Evolutionary conservation across 2,329 filamentous ascomycete genomes (phyloP).

Genomic region (Hortaea sp.): DNA sequence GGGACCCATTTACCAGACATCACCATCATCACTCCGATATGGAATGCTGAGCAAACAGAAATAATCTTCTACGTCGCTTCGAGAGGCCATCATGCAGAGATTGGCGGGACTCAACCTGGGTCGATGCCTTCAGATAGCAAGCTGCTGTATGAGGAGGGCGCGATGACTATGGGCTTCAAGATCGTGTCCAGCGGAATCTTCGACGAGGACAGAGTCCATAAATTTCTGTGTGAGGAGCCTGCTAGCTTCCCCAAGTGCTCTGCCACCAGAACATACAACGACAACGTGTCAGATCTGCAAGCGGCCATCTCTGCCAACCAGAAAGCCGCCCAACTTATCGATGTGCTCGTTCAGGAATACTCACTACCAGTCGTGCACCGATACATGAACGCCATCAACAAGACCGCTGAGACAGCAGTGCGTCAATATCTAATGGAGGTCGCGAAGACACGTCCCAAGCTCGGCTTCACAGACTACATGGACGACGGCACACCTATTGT

Average conservation of each 20-base stretch:
- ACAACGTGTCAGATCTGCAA: conserved; percentile 29
- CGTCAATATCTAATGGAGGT: conserved; percentile 21
- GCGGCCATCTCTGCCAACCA: conserved; percentile 27
- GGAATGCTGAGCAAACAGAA: conserved; percentile 13
- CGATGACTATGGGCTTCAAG: conserved; percentile 14
- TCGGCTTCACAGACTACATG: conserved; percentile 28
- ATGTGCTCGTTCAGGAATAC: conserved; percentile 27
- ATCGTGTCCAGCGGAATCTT: background rate
- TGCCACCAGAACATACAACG: conserved; percentile 22
- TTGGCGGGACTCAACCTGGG: conserved; percentile 30
- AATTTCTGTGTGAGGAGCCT: conserved; percentile 54
- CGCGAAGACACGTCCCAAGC: conserved; percentile 8
- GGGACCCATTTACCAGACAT: conserved; percentile 35
- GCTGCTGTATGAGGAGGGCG: conserved; percentile 37
- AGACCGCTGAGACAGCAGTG: conserved; percentile 26
- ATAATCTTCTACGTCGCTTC: conserved; percentile 32
- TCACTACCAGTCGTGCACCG: conserved; percentile 26
- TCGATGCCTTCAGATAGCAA: conserved; percentile 35
- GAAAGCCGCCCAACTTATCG: conserved; percentile 27
- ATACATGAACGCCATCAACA: conserved; percentile 32
- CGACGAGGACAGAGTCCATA: conserved; percentile 20
- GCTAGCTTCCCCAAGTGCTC: conserved; percentile 38
- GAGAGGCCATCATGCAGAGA: conserved; percentile 32
- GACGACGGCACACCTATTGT: conserved; percentile 31
- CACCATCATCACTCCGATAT: conserved; percentile 34